phyloP scores from a whole-genome alignment of 805 yeast genomes.

The Hanseniaspora lindneri region DNA sequence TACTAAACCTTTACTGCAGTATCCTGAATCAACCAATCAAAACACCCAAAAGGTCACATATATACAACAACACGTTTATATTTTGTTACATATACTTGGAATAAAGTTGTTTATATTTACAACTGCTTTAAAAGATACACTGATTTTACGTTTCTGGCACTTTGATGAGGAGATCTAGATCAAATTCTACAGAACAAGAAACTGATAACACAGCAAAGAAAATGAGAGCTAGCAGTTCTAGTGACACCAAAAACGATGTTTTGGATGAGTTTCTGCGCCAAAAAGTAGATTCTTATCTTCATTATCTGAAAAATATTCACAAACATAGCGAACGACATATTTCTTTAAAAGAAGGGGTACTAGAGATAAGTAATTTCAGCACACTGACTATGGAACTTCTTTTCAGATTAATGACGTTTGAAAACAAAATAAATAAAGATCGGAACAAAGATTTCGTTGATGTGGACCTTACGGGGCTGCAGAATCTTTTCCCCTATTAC shows the following conservation, averaged over 20 bases:
- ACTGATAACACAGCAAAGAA: not conserved
- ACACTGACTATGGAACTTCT: constrained; percentile 1
- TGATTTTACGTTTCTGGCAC: too few relatives aligned
- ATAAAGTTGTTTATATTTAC: too few relatives aligned
- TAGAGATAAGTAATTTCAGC: not conserved
- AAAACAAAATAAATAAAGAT: not conserved
- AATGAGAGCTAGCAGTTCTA: not conserved
- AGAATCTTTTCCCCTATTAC: not conserved
- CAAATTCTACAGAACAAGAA: not conserved
- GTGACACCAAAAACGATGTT: not conserved
- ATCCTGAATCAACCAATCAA: too few relatives aligned
- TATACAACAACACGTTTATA: too few relatives aligned
- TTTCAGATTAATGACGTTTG: not conserved
- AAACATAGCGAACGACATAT: not conserved
- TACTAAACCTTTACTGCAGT: too few relatives aligned
- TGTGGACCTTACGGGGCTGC: not conserved
- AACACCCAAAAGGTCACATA: too few relatives aligned
- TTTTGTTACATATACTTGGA: too few relatives aligned
- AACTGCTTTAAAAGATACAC: too few relatives aligned
- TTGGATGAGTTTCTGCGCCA: not conserved
- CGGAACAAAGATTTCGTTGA: not conserved
- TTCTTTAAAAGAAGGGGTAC: not conserved
- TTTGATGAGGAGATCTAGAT: not conserved
- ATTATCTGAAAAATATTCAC: not conserved
- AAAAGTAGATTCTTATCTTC: not conserved